phyloP scores from a whole-genome alignment of 176 grass and related monocot genomes.

The Musa beccarii region DNA sequence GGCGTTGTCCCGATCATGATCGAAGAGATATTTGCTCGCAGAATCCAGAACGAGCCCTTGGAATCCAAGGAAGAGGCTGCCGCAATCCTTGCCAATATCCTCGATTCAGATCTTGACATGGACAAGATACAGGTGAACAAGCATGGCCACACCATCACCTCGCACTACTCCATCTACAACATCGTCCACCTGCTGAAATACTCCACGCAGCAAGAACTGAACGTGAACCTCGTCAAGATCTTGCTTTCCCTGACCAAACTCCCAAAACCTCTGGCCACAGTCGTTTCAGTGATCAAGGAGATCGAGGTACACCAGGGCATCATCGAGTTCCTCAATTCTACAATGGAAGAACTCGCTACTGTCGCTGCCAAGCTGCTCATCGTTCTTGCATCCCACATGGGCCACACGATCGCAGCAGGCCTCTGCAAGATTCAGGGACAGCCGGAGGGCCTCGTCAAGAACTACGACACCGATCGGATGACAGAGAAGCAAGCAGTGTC shows the following conservation, averaged over 20 bases:
- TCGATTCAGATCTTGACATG: conserved; percentile 48
- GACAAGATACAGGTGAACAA: conserved; percentile 63
- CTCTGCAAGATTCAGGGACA: conserved; percentile 51
- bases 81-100: conserved; percentile 61
- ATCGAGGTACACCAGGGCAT: conserved; percentile 38
- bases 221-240: conserved; percentile 54
- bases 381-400: conserved; percentile 44
- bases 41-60: conserved; percentile 53
- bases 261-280: conserved; percentile 44
- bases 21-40: conserved; percentile 66
- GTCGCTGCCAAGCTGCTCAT: conserved; percentile 49
- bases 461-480: conserved; percentile 33
- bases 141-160: conserved; percentile 73
- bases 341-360: conserved; percentile 38
- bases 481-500: conserved; percentile 58
- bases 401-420: conserved; percentile 63
- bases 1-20: conserved; percentile 58
- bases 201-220: conserved; percentile 52
- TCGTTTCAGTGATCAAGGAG: conserved; percentile 67
- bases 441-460: conserved; percentile 49
- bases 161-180: conserved; percentile 90
- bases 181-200: conserved; percentile 69
- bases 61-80: conserved; percentile 61
- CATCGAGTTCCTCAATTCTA: conserved; percentile 50
- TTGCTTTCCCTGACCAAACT: conserved; percentile 43